Base-by-base conservation (phyloP, 2,329 filamentous ascomycete genomes). In the Curvularia sp. region DNA sequence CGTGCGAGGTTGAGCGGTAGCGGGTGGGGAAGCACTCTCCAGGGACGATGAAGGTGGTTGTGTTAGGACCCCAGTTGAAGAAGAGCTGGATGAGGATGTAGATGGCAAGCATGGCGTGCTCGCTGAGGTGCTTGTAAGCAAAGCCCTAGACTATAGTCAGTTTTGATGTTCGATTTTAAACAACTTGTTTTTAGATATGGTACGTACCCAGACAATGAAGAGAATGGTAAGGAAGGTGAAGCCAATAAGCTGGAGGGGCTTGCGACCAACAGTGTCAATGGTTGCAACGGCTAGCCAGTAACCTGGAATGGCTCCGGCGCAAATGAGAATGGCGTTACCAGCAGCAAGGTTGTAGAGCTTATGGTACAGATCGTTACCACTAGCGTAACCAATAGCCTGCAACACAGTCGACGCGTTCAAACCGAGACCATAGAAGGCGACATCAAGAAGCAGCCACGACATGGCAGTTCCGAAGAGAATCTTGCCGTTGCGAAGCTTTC, bases 401-500 rank as follows among this genome's bases (percentile, higher is more conserved):
- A 93, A 84, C 60, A 93, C 91, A 59, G 86, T 86, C 21, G 87
- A 86, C 74, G 91, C 90, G 78, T 94, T 93, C 47, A 93, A 79
- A 46, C 88, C 89, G 21, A 93, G 84, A 65, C 78, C 77, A 59
- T 80, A 79, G 63, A 80, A 79, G 72, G 83, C 83, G 39, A 86
- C 82, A 71, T 93, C 91, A 52, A 91, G 72, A 1, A 75, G 55
- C 1, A 75, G 68, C 91, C 92, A 96, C 2, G 91, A 94, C 39
- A 89, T 89, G 12, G 91, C 89, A 12, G 91, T 94, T n/a, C 90
- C 90, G 41, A 92, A 80, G 0, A 92, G 84, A 27, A 93, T 83
- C 72, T 88, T 86, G 53, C 84, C 87, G 73, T 94, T 88, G 80
- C 87, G 90, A 82, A 85, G 87, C 71, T 89, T 85, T 57, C 81